Base-by-base conservation (phyloP, 1,284 basidiomycete species). In the Stygiomarasmius scandens region DNA sequence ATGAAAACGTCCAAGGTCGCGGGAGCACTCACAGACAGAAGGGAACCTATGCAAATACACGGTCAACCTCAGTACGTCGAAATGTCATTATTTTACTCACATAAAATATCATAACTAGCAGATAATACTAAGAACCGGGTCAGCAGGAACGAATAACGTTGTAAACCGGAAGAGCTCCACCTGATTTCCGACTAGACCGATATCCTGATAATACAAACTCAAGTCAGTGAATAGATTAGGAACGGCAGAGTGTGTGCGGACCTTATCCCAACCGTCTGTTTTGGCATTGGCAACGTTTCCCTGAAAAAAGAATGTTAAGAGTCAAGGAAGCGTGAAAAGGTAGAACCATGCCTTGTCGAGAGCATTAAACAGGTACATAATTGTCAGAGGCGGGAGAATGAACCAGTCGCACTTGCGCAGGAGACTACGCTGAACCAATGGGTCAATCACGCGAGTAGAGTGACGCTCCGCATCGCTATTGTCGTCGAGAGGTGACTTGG, bases 271-370 rank as follows among this genome's bases (percentile, higher is more conserved):
- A 4, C 77, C 77, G 49, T 77, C 80, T 1, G 80, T 81, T 61
- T 82, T 79, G 19, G 82, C 82, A 65, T 84, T 83, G 4, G 77
- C 80, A 14, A 83, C 77, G 61, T 83, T 83, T 6, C 80, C 79
- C 68, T 81, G 12, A 12, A 32, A 32, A 32, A 12, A 32, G 29
- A 12, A 32, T 32, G 29, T 32, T 12, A 32, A n/a, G 16, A 4
- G 38, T 16, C 8, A 41, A 34, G 14, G 38, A 41, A 19, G 16
- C n/a, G 38, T 9, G 29, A 12, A 12, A 12, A 32, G 29, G 29
- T 6, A 32, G 5, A 32, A 12, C 6, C 29, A 6, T 6, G 29
- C 29, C 29, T 32, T 81, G 65, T 83, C 81, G 46, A 84, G 67
- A 12, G 81, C 80, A 67, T 81, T 81, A 58, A 75, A 77, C 16